Evolutionary conservation across 176 grass and related monocot species (phyloP), one percentile per base, ranked within the genome.

Genomic region (Avena sativa): DNA sequence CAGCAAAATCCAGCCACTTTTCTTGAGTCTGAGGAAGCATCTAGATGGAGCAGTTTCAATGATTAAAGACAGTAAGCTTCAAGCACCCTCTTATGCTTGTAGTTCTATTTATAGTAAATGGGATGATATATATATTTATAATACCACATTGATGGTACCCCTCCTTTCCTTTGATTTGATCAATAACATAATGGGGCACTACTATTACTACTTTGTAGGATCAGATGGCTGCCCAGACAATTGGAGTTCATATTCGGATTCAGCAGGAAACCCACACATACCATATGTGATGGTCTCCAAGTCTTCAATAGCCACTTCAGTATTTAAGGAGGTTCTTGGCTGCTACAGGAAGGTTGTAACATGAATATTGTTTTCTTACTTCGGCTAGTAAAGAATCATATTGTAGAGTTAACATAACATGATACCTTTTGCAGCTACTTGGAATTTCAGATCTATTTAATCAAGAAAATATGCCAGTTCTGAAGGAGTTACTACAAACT

Each of bases 261-360:
- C 93, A 84, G 89, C 91, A 60, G 88, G 91, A 75, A 98, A 98
- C 79, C 95, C 95, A 89, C 83, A 90, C 74, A 73, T 93, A 86
- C 84, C 93, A 86, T 91, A 90, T 88, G 76, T 89, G 72, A 52
- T 90, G 56, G 78, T 91, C 86, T 87, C 91, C 56, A 87, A 89
- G 79, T 68, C 73, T 93, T 92, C 89, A 79, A 59, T 91, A 74
- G 91, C 88, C 21, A 91, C 76, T 84, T 89, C 88, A 74, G 83
- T 98, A 74, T 92, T 90, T 81, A 90, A 85, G 87, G 95, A 98
- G 86, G 86, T 95, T 71, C 95, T 98, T 83, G 84, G 69, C 64
- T 98, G 95, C 91, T 98, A 92, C 75, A 98, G 86, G 78, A 98
- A 95, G 95, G 95, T 98, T 90, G 79, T 72, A 63, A 9, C 85